A percentile compares a stretch with the other conserved stretches of the same genome.
These are phyloP conservation scores for Diphasiastrum complanatum DNA, from an alignment of 83 land plant species.

Conservation along the genomic window DNA sequence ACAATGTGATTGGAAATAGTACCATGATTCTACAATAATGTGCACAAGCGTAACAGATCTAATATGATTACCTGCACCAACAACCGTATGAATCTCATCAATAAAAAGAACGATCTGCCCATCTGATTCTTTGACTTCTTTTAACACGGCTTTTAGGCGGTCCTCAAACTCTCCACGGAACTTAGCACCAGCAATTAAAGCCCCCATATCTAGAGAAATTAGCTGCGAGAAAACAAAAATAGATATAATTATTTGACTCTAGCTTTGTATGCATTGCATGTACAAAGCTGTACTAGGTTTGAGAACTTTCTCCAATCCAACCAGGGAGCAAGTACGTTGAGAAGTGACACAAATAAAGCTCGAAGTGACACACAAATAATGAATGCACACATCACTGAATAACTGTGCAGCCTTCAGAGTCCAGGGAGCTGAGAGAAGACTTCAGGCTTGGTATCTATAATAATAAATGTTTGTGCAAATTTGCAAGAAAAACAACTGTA, in stretches of 20 bases:
- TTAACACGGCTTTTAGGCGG: constrained; percentile 22
- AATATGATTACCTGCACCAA: constrained; percentile 11
- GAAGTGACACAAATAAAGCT: too few relatives aligned
- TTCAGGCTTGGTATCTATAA: too few relatives aligned
- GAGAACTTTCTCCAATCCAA: too few relatives aligned
- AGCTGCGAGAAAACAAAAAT: constrained; percentile 2
- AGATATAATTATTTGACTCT: too few relatives aligned
- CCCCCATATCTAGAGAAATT: constrained; percentile 22
- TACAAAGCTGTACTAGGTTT: too few relatives aligned
- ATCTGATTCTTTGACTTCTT: constrained; percentile 19
- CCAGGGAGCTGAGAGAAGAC: not conserved
- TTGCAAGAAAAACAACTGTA: not conserved
- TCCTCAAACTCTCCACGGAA: constrained; percentile 23
- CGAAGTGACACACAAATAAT: too few relatives aligned
- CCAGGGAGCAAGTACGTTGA: too few relatives aligned
- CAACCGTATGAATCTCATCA: constrained; percentile 24
- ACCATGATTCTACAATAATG: not conserved
- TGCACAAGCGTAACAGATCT: not conserved
- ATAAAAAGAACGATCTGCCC: constrained; percentile 23
- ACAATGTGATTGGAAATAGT: not conserved
- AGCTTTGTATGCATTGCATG: too few relatives aligned
- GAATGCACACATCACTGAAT: too few relatives aligned
- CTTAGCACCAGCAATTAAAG: constrained; percentile 12
- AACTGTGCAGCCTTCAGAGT: constrained; percentile 2
- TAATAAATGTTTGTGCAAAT: too few relatives aligned